A percentile compares a stretch with the other conserved stretches of the same genome.
These are phyloP conservation scores for Pyrrhoderma noxium DNA, from an alignment of 1,284 basidiomycete genomes.

Conservation along the genomic window DNA sequence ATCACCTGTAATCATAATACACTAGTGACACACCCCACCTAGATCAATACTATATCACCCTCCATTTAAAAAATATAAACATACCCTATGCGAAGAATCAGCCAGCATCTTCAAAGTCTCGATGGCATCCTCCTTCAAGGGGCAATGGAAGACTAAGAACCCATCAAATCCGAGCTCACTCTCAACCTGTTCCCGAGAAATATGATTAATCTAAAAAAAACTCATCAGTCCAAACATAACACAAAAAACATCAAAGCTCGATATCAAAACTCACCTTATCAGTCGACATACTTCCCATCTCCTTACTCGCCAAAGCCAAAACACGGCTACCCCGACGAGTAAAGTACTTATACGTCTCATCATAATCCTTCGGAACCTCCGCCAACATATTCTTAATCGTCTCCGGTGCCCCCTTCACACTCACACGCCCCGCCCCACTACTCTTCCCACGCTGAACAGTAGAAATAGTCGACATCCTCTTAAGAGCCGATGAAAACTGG, in stretches of 20 bases:
- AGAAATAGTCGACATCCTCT: conserved; percentile 92
- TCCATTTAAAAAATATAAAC: conserved; percentile 26
- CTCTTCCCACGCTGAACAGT: conserved; percentile 42
- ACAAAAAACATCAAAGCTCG: conserved; percentile 1
- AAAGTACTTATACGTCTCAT: conserved; percentile 90
- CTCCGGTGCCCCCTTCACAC: conserved; percentile 94
- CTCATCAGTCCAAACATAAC: neutral
- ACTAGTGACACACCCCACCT: conserved; percentile 40
- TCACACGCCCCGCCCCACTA: conserved; percentile 48
- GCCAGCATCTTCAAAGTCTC: conserved; percentile 86
- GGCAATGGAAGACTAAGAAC: conserved; percentile 95
- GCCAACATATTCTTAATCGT: conserved; percentile 85
- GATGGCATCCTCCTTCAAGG: conserved; percentile 88
- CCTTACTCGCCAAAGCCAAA: conserved; percentile 81
- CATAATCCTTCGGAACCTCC: conserved; percentile 70
- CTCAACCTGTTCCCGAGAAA: conserved; percentile 76
- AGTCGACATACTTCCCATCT: conserved; percentile 57
- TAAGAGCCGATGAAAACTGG: conserved; percentile 93
- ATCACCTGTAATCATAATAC: conserved; percentile 97
- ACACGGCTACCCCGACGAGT: conserved; percentile 89
- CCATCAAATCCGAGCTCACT: conserved; percentile 74
- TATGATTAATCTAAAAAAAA: conserved; percentile 67
- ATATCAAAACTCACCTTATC: conserved; percentile 50
- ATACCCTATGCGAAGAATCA: conserved; percentile 88
- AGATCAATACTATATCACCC: neutral